Evolutionary conservation across 202 grass and related monocot species (phyloP), one percentile per base, ranked within the genome.

Genomic region (Eragrostis tef): DNA sequence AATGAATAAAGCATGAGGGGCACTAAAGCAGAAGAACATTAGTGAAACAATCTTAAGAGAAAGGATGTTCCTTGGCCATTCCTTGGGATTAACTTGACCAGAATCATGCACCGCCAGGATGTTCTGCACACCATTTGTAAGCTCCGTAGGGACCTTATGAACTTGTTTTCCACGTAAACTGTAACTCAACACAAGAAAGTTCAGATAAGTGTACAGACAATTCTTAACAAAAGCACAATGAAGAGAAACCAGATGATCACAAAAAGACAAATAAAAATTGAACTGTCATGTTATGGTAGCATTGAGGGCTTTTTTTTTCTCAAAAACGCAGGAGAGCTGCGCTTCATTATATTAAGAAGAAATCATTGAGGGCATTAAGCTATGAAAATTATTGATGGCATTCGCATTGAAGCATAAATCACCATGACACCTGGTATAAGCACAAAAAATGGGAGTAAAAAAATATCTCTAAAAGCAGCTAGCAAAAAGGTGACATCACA

Each of bases 81-180:
- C 94, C 94, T 98, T 94, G 36, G 88, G 86, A 85, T 93, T 94
- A 58, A 87, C 89, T 84, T 98, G 94, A 58, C 94, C 92, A 88
- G 92, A 90, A 89, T 98, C 92, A 56, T 93, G 86, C 69, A 98
- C 74, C 51, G 94, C 86, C 58, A 98, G 69, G 13, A 94, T 91
- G 86, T 98, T 94, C 39, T 87, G 84, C 72, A 94, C 87, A 29
- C 94, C 92, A 88, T 89, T 88, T 42, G 92, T 92, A 83, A 89
- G 78, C 39, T 89, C 90, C 42, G 73, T 68, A 86, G 88, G 79
- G 57, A 94, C 88, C 64, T 87, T 86, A 84, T 90, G 94, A 83
- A 93, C 85, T 76, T 98, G 94, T 86, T 98, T 98, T 78, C 92
- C 88, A 52, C 90, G 79, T 85, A 98, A 98, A 93, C 94, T 98